Evolutionary conservation across 305 asterid genomes (phyloP), one percentile per base, ranked within the genome.

Genomic region (Rubia peregrina): DNA sequence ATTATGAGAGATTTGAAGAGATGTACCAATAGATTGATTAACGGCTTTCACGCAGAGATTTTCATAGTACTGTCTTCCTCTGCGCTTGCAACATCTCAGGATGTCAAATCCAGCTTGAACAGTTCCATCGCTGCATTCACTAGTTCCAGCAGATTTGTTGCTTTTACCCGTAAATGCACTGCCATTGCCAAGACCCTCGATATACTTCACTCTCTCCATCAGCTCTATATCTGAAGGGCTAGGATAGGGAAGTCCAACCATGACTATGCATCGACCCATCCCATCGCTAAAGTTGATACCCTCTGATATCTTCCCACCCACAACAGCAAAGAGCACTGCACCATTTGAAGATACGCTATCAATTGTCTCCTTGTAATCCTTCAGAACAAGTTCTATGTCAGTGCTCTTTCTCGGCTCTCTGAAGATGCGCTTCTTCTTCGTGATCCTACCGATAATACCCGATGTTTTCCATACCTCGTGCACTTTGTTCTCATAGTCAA

Each of bases 31-130:
- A 24, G 96, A 94, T 76, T 94, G 99, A 78, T 94, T 94, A 21
- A 91, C 93, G 63, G 99, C 97, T 87, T 94, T 94, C 92, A 91
- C 87, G 90, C 99, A 94, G 72, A 94, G 93, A 86, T 91, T 94
- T 79, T 94, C 99, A 9, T 94, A 94, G 79, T 94, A 94, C 77
- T 88, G 95, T 74, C 85, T 89, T 61, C 97, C 98, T 80, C 95
- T 83, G 71, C 81, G 88, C 75, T 84, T 94, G 74, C 99, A 94
- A 24, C 90, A 85, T 78, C 79, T 85, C 72, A 94, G 87, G 75
- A 88, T 80, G 71, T 81, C 86, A 69, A 91, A 82, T 64, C 97
- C 95, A 16, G 78, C 80, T 73, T 86, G 90, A 38, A 75, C 83
- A 73, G 81, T 92, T 71, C 81, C 88, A 53, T 70, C 78, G 3